These are phyloP conservation scores for Macrophomina tecta DNA, from an alignment of 2,329 filamentous ascomycete genomes.

Conservation along the genomic window DNA sequence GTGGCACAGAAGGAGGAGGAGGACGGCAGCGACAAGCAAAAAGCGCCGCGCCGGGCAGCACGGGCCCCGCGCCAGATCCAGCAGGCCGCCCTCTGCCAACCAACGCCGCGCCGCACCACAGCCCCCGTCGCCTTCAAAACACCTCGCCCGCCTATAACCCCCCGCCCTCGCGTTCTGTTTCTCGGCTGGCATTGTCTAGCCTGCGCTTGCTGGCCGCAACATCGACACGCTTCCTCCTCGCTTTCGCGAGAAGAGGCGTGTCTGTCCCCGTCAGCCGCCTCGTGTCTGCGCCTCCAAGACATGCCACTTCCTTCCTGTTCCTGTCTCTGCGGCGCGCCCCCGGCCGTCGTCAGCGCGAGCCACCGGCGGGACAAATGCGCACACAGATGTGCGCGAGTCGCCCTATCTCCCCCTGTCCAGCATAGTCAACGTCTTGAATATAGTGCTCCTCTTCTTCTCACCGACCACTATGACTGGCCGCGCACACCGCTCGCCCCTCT, in stretches of 20 bases:
- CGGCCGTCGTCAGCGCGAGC: no score
- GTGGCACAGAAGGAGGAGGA: neutral
- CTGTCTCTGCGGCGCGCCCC: no score
- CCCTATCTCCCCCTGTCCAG: no score
- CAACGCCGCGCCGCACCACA: neutral
- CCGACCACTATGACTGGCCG: no score
- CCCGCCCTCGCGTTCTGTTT: neutral
- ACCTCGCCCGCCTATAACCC: neutral
- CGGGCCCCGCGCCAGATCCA: neutral
- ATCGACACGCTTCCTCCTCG: no score
- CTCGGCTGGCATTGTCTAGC: slow-evolving; percentile 8
- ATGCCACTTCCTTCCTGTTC: no score
- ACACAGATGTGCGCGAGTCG: no score
- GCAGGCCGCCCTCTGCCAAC: slow-evolving; percentile 5
- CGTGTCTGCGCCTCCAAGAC: neutral
- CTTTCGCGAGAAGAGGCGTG: no score
- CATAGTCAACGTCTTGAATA: no score
- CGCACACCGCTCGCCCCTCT: no score
- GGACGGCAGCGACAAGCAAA: neutral
- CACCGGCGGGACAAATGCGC: no score
- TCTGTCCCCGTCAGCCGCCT: neutral
- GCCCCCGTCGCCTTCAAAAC: neutral
- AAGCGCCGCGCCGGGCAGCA: neutral
- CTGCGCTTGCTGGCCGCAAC: neutral
- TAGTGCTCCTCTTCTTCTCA: no score